Base-by-base conservation (phyloP, 2,329 filamentous ascomycete genomes). In the Sarocladiaceae sp. region DNA sequence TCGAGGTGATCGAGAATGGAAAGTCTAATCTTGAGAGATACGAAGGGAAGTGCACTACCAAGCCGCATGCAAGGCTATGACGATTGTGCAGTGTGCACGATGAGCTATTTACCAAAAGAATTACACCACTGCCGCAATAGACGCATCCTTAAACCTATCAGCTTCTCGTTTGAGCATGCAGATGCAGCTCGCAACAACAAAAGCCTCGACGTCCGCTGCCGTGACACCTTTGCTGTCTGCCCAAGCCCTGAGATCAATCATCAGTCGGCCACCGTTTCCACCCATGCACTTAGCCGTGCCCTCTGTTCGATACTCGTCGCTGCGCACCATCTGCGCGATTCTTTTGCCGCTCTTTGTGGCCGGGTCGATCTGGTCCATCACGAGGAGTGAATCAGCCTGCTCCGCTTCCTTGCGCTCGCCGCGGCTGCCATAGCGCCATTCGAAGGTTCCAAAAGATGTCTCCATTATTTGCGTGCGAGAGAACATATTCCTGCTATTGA, bases 151-250 rank as follows among this genome's bases (percentile, higher is more conserved):
- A 35, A 52, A 53, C 7, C 51, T 47, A 33, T 55, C 52, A 18
- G 48, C 52, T 32, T 55, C 52, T 21, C 48, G 49, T 49, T 55
- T 55, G 18, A 55, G 43, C 52, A 55, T 55, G 34, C 47, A 44
- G 9, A 55, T 50, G 15, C 47, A 52, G 7, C 51, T 47, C 31
- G 52, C 52, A 11, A 55, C 51, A 12, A 50, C 34, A 37, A 53
- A 53, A 3, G 52, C 51, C 45, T 55, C 52, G 2, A 53, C 44
- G 0, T 43, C 46, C 18, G 45, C n/a, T 9, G 31, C 23, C 2
- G 20, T 46, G 29, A 43, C 23, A 7, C 21, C 40, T 41, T 52
- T 52, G 6, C 47, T 47, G 13, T 44, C 42, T 18, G 32, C n/a
- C 52, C 52, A 55, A 33, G 32, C 45, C 24, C 48, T 43, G 34